A percentile compares a stretch with the other conserved stretches of the same genome.
These are phyloP conservation scores for Cyclaneusma minus DNA, from an alignment of 2,329 filamentous ascomycete species.

Conservation along the genomic window DNA sequence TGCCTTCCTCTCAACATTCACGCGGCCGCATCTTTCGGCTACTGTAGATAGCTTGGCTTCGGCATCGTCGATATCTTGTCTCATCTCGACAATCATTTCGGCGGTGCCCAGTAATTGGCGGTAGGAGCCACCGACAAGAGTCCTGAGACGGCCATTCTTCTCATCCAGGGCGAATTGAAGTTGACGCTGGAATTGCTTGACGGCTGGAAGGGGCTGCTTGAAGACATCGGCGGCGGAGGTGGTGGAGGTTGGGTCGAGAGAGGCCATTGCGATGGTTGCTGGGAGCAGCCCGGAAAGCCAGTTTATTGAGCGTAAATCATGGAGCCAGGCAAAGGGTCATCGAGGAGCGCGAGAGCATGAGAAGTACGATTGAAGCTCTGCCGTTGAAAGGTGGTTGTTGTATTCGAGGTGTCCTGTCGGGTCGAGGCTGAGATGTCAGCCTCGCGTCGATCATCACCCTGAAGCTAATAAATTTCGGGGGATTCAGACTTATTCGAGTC, in stretches of 20 bases:
- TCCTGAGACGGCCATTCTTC: constrained; percentile 44
- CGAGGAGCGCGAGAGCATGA: too few relatives aligned
- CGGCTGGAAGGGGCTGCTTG: constrained; percentile 42
- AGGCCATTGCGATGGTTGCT: constrained; percentile 13
- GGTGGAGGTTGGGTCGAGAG: constrained; percentile 36
- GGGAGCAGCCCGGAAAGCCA: too few relatives aligned
- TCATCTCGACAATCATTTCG: constrained; percentile 87
- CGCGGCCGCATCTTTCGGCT: constrained; percentile 62
- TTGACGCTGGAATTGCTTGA: constrained; percentile 44
- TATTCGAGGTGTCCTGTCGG: too few relatives aligned
- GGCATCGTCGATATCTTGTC: constrained; percentile 56
- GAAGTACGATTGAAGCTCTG: too few relatives aligned
- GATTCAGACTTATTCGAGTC: too few relatives aligned
- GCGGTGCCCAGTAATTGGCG: constrained; percentile 83
- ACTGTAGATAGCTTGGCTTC: constrained; percentile 58
- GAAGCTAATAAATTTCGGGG: too few relatives aligned
- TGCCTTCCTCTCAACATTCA: constrained; percentile 51
- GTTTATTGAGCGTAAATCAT: too few relatives aligned
- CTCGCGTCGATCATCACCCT: too few relatives aligned
- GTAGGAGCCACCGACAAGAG: constrained; percentile 55
- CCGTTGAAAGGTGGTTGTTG: too few relatives aligned
- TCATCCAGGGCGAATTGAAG: constrained; percentile 45
- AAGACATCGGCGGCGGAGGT: constrained; percentile 20
- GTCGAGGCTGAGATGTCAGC: too few relatives aligned
- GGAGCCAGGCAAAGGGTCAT: too few relatives aligned